Conservation (phyloP, 2,329 filamentous ascomycete genomes). For the Hyphodiscus sp. region DNA sequence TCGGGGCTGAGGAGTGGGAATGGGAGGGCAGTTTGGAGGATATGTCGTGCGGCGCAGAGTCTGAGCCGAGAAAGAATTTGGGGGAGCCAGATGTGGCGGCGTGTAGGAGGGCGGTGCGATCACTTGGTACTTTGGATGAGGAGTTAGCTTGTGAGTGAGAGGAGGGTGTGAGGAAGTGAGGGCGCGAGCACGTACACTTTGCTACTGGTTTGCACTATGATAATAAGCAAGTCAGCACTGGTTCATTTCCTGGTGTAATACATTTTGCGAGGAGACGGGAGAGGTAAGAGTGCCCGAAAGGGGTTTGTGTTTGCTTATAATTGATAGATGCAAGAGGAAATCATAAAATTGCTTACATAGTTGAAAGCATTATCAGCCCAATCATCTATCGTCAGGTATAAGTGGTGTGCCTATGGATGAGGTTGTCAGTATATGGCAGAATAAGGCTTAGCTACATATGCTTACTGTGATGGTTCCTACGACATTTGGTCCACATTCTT, state of each 20-base stretch:
- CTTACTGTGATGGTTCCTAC: not conserved
- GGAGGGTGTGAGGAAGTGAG: conserved; percentile 20
- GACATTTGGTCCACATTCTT: not conserved
- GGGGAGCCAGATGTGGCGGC: conserved; percentile 50
- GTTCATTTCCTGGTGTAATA: too few relatives aligned
- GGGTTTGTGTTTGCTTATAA: too few relatives aligned
- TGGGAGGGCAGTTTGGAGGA: not conserved
- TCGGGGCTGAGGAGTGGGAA: conserved; percentile 38
- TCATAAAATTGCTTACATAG: too few relatives aligned
- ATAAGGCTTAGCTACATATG: not conserved
- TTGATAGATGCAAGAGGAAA: too few relatives aligned
- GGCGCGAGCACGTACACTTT: too few relatives aligned
- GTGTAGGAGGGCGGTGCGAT: conserved; percentile 41
- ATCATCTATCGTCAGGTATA: conserved; percentile 6
- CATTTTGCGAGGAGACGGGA: too few relatives aligned
- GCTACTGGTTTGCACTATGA: conserved; percentile 44
- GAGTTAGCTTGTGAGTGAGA: conserved; percentile 27
- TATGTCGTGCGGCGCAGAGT: not conserved
- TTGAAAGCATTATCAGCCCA: conserved; percentile 5
- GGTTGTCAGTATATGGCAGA: conserved; percentile 24
- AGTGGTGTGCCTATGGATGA: conserved; percentile 1
- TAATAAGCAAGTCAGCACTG: too few relatives aligned
- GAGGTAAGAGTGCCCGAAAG: too few relatives aligned
- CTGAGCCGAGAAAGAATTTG: conserved; percentile 51
- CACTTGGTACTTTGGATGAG: not conserved